A percentile compares a stretch with the other conserved stretches of the same genome.
Evolutionary conservation across 768 basidiomycete genomes (phyloP).

Genomic region (Tricholoma hemisulphureum): DNA sequence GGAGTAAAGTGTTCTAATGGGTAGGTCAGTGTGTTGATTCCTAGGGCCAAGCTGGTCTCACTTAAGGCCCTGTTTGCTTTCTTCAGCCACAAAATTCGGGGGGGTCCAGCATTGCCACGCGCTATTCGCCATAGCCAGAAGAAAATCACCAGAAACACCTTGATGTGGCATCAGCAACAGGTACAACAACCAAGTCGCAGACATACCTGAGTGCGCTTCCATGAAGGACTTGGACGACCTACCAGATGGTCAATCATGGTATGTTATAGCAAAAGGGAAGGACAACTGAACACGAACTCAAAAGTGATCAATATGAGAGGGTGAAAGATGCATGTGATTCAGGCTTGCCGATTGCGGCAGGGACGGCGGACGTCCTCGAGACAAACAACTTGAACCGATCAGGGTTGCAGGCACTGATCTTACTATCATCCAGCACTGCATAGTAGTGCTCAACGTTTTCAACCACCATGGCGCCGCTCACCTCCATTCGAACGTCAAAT

Average conservation of each 20-base stretch:
- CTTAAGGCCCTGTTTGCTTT: constrained; percentile 57
- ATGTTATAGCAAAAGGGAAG: neutral
- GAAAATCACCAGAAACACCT: constrained; percentile 88
- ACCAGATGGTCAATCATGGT: constrained; percentile 92
- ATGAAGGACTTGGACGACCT: constrained; percentile 84
- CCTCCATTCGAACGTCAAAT: constrained; percentile 40
- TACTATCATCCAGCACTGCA: too few relatives aligned
- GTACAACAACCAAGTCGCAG: neutral
- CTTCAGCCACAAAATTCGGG: constrained; percentile 64
- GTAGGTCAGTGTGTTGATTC: neutral
- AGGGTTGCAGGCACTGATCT: too few relatives aligned
- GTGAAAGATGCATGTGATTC: constrained; percentile 19
- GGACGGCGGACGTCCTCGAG: too few relatives aligned
- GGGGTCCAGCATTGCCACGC: constrained; percentile 61
- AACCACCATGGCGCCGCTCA: constrained; percentile 31
- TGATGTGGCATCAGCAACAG: constrained; percentile 3
- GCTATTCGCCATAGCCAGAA: constrained; percentile 89
- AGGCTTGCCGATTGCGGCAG: too few relatives aligned
- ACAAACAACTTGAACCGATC: too few relatives aligned
- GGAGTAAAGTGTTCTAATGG: constrained; percentile 78
- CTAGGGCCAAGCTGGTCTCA: constrained; percentile 32
- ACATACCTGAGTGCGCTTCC: constrained; percentile 80
- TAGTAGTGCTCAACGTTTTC: constrained; percentile 3
- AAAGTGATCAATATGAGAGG: neutral
- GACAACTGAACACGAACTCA: constrained; percentile 8